A percentile compares a stretch with the other conserved stretches of the same genome.
phyloP scores from a whole-genome alignment of 345 rosid genomes.

The Jatropha curcas region DNA sequence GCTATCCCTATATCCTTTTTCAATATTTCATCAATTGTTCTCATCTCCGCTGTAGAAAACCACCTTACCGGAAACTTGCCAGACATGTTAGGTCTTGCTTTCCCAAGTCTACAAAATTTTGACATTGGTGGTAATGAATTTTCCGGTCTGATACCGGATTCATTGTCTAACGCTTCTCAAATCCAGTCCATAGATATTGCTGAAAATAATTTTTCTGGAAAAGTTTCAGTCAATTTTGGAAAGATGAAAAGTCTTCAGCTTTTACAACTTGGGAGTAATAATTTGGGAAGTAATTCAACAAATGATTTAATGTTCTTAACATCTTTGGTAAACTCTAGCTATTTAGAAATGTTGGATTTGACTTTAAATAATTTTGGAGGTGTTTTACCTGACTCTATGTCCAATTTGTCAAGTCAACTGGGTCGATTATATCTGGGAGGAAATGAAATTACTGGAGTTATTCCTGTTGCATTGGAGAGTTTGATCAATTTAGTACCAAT shows the following conservation, averaged over 20 bases:
- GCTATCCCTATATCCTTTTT: constrained; percentile 28
- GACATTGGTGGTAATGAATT: constrained; percentile 14
- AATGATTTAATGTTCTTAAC: constrained; percentile 14
- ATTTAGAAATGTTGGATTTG: not conserved
- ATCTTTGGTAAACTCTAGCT: constrained; percentile 22
- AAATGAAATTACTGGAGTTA: constrained; percentile 13
- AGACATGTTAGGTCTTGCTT: constrained; percentile 6
- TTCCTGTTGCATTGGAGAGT: constrained; percentile 6
- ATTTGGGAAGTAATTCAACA: constrained; percentile 10
- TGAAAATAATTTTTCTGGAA: not conserved
- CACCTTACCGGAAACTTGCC: constrained; percentile 11
- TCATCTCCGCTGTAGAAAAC: not conserved
- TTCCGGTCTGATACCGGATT: constrained; percentile 17
- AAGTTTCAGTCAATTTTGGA: not conserved
- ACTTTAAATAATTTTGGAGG: constrained; percentile 5
- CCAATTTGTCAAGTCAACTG: constrained; percentile 19
- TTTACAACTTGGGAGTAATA: constrained; percentile 9
- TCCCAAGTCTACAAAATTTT: not conserved
- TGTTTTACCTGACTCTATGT: constrained; percentile 13
- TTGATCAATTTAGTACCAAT: constrained; percentile 19
- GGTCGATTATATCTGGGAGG: not conserved
- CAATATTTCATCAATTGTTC: constrained; percentile 19
- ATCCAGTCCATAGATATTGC: not conserved
- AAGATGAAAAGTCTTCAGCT: not conserved
- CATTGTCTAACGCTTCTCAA: not conserved